Evolutionary conservation across 768 basidiomycete species (phyloP), one percentile per base, ranked within the genome.

Genomic region (Nevesoporus exiguus): DNA sequence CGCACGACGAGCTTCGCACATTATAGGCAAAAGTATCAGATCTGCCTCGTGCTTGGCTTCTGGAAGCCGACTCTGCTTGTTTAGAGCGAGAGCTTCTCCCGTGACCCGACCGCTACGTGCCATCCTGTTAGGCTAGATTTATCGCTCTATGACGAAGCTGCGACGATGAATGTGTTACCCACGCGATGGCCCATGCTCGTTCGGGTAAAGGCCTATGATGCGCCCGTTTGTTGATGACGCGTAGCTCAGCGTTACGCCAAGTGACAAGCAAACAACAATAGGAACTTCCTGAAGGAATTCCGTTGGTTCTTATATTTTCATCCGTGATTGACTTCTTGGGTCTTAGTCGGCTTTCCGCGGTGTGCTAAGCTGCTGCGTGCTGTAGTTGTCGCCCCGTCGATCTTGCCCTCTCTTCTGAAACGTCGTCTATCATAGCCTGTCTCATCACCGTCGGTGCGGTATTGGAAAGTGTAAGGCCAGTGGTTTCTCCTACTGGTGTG

Each of bases 311-410:
- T 64, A 56, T 51, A 53, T 65, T 47, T 52, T 54, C 55, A 44
- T 39, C 49, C 30, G 19, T 34, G 31, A 46, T 43, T 44, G 29
- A 45, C 45, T 56, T 65, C 60, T 56, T 59, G 60, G 55, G 46
- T 30, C 48, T 54, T 58, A 22, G 49, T 57, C 61, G 61, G 61
- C 51, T 51, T 37, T 66, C 65, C 66, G 65, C 58, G 66, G 66
- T 52, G 41, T 41, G 36, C 40, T 46, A 19, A 22, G 55, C 19
- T 50, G 29, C 21, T 56, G 55, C 43, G 30, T 48, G 36, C 29
- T 33, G 15, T 29, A 34, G 25, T 22, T 27, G 42, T 31, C n/a
- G 31, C 29, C 41, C 43, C 53, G 17, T 44, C 46, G 25, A 39
- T 42, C 47, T 53, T 37, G 44, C 33, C n/a, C 33, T 36, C 50